Base-by-base conservation (phyloP, 2,329 filamentous ascomycete species). In the Plenodomus lindquistii region DNA sequence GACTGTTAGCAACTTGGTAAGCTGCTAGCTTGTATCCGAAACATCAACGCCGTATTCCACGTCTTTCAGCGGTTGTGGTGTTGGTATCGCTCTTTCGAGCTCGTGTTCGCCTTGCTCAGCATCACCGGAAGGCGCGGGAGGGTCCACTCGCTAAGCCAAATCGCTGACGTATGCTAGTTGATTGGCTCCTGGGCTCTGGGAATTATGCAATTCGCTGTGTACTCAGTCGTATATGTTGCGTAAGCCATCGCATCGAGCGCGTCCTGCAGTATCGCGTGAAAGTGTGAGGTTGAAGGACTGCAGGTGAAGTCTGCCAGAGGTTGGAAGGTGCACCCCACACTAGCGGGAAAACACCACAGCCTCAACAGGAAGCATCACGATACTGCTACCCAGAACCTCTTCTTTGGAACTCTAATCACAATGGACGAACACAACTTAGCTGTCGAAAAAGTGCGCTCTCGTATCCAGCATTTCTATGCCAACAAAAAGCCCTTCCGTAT, bases 401-500 rank as follows among this genome's bases (percentile, higher is more conserved):
- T 15, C n/a, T n/a, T n/a, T n/a, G n/a, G n/a, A n/a, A n/a, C n/a
- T 16, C 15, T 20, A 13, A 8, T 15, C 5, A 49, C 15, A 9
- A 66, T 66, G 65, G 63, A 66, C 29, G 16, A 16, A 13, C 66
- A 69, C 43, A 44, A 54, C n/a, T 18, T 46, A 17, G 51, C 52
- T 10, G 63, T 69, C 5, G 57, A 61, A n/a, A 40, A 37, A 16
- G 47, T 71, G 9, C 49, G 60, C 37, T 43, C 48, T 17, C 58
- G 52, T 18, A 55, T 68, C 8, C 46, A 55, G 9, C 53, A 64
- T 8, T 69, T 69, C 18, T 62, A 70, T 50, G 42, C 47, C 18
- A 49, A 47, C 17, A 65, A 62, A 39, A 63, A 55, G 2, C 55
- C 66, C 2, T 70, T 70, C 42, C 63, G 67, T 9, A 55, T 91